Evolutionary conservation across 768 basidiomycete genomes (phyloP), one percentile per base, ranked within the genome.

Genomic region (Agaricus subrufescens): DNA sequence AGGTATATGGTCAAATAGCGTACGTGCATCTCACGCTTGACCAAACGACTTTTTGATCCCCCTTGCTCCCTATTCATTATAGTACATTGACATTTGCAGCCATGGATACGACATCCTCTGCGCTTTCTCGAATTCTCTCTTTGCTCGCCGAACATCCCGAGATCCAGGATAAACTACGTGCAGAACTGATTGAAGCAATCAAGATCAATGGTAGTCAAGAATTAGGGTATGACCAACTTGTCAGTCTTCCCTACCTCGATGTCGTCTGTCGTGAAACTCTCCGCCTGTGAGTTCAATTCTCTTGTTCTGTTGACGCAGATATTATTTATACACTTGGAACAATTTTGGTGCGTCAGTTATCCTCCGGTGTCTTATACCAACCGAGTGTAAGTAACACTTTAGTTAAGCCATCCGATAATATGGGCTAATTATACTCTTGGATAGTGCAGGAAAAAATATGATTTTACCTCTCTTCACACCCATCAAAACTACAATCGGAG

Each of bases 391-490:
- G 65, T 58, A 19, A 19, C 19, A 19, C 34, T 38, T 19, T 19
- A 19, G 19, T 19, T 19, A 19, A 19, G 19, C 19, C 19, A 19
- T 19, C 19, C 5, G 4, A 2, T 19, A 10, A 3, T 40, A 3
- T 2, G 4, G 3, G 14, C 38, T 29, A 2, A n/a, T 4, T 40
- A 3, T 19, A 25, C 2, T 27, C 27, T 42, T 15, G 3, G 46
- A 9, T 30, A 66, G 65, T 29, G 56, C 62, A 0, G 38, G 51
- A 15, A 50, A 61, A 46, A 63, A 63, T 48, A 59, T 61, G 42
- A 52, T 68, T 19, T 65, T 85, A 9, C 78, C 83, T 0, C 69
- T 83, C 19, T 70, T 74, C 5, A 68, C 63, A 27, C 77, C 80
- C 5, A 67, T 80, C 47, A 66, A 56, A 45, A 73, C 73, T 8